These are phyloP conservation scores for Tothia fuscella DNA, from an alignment of 2,329 filamentous ascomycete genomes.

Conservation along the genomic window DNA sequence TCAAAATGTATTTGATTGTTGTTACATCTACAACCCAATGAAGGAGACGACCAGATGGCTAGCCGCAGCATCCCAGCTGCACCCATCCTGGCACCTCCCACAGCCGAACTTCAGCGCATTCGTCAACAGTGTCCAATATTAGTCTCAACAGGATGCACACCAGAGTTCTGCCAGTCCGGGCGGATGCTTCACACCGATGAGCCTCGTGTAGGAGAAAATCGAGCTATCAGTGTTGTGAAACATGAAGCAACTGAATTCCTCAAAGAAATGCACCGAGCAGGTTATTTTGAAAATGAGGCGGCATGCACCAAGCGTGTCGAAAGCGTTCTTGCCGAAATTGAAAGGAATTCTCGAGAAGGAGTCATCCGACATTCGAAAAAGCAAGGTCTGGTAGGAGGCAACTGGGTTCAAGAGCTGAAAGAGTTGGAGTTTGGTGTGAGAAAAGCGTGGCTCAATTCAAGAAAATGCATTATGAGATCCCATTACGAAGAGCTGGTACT, in stretches of 20 bases:
- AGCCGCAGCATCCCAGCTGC: no score
- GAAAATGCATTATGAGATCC: conserved; percentile 20
- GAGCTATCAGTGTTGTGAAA: conserved; percentile 13
- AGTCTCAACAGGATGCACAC: conserved; percentile 16
- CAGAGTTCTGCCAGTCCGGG: conserved; percentile 17
- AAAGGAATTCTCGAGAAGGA: conserved; percentile 7
- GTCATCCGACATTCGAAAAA: conserved; percentile 2
- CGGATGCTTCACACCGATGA: conserved; percentile 16
- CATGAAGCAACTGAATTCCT: conserved; percentile 15
- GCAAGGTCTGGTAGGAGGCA: conserved; percentile 7
- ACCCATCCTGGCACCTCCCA: background rate
- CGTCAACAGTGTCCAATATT: conserved; percentile 10
- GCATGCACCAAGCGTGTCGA: conserved; percentile 8
- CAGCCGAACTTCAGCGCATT: conserved; percentile 10
- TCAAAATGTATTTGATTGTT: no score
- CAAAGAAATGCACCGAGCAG: conserved; percentile 12
- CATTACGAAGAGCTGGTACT: conserved; percentile 13
- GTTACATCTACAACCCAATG: no score
- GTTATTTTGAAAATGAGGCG: conserved; percentile 13
- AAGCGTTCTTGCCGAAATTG: conserved; percentile 11
- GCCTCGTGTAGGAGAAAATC: conserved; percentile 15
- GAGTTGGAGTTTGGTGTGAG: conserved; percentile 14
- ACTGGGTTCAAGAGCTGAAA: conserved; percentile 13
- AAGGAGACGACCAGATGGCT: no score
- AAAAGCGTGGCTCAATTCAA: conserved; percentile 18